These are phyloP conservation scores for Saccharum spontaneum DNA, from an alignment of 176 grass and related monocot genomes.

Conservation along the genomic window DNA sequence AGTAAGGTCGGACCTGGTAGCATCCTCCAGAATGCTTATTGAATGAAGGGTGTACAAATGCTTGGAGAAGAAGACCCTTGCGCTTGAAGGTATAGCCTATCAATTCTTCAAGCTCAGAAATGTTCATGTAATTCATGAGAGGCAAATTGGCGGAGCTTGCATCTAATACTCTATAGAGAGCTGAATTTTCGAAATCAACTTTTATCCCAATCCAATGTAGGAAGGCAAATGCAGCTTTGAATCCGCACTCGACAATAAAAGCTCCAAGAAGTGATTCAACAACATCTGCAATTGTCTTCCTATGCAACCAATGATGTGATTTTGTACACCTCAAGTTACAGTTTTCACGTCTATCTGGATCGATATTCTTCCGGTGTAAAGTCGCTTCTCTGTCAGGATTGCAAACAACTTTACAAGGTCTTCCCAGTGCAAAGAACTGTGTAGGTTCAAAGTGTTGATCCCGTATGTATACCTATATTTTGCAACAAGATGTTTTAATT, in stretches of 20 bases:
- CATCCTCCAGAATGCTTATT: slow-evolving; percentile 83
- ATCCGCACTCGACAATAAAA: slow-evolving; percentile 94
- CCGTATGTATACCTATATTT: slow-evolving; percentile 81
- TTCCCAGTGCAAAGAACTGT: slow-evolving; percentile 84
- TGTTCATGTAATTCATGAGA: slow-evolving; percentile 43
- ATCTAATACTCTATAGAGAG: slow-evolving; percentile 59
- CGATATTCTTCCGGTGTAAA: slow-evolving; percentile 56
- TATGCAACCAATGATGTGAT: slow-evolving; percentile 89
- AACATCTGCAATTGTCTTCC: slow-evolving; percentile 85
- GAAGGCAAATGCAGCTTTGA: slow-evolving; percentile 88
- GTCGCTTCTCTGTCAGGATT: slow-evolving; percentile 50
- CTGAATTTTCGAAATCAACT: slow-evolving; percentile 57
- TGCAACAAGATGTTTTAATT: slow-evolving; percentile 17
- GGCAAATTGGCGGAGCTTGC: slow-evolving; percentile 68
- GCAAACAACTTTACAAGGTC: slow-evolving; percentile 82
- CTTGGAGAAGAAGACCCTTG: slow-evolving; percentile 83
- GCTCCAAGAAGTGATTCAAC: slow-evolving; percentile 88
- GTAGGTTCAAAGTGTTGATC: slow-evolving; percentile 75
- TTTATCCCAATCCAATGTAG: slow-evolving; percentile 82
- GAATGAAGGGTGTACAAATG: slow-evolving; percentile 83
- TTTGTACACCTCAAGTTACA: slow-evolving; percentile 65
- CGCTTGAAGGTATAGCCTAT: slow-evolving; percentile 66
- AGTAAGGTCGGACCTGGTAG: slow-evolving; percentile 65
- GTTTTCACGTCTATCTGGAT: slow-evolving; percentile 45
- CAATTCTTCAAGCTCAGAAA: slow-evolving; percentile 65